phyloP scores from a whole-genome alignment of 768 basidiomycete species.

The Suillus decipiens region DNA sequence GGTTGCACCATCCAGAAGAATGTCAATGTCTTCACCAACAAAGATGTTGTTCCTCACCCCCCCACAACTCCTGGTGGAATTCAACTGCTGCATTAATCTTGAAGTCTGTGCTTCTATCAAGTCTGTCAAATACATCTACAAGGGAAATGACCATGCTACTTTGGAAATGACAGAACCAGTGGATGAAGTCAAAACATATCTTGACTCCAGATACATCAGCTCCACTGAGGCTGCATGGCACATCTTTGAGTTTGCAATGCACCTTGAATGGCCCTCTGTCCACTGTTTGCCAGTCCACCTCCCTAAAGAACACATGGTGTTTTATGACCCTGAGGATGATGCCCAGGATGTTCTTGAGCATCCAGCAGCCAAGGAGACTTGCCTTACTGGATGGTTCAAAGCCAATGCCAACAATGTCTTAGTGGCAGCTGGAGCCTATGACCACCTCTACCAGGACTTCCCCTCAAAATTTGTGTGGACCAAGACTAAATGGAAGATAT shows the following conservation, averaged over 20 bases:
- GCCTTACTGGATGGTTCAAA: conserved; percentile 34
- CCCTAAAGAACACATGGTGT: conserved; percentile 36
- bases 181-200: conserved; percentile 38
- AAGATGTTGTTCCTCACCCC: conserved; percentile 44
- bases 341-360: conserved; percentile 25
- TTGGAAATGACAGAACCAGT: conserved; percentile 26
- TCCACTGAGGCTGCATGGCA: conserved; percentile 32
- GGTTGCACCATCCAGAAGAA: conserved; percentile 28
- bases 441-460: background rate
- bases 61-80: conserved; percentile 20
- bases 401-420: conserved; percentile 23
- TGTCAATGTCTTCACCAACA: conserved; percentile 34
- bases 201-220: conserved; percentile 42
- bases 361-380: conserved; percentile 18
- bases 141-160: conserved; percentile 45
- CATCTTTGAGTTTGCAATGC: conserved; percentile 31
- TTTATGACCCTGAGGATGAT: conserved; percentile 36
- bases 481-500: conserved; percentile 24
- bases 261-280: conserved; percentile 39
- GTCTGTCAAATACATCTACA: conserved; percentile 50
- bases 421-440: background rate
- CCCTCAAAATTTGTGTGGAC: conserved; percentile 19
- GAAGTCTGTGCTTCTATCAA: conserved; percentile 42
- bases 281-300: conserved; percentile 45
- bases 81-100: conserved; percentile 51